These are phyloP conservation scores for Populus simonii DNA, from an alignment of 345 rosid genomes.

Conservation along the genomic window DNA sequence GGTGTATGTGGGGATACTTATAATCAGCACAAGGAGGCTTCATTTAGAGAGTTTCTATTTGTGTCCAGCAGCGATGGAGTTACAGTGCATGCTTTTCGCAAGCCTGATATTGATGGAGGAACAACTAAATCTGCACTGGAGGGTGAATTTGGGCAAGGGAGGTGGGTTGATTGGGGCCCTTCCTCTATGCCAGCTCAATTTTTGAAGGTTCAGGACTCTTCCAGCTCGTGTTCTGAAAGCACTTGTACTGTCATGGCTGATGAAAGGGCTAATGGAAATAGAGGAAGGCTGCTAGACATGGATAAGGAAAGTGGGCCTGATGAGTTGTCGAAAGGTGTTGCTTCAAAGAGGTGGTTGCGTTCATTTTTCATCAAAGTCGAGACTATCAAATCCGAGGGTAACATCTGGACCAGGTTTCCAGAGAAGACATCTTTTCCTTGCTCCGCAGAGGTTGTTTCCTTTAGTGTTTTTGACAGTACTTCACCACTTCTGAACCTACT, in stretches of 20 bases:
- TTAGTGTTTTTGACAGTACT: slow-evolving; percentile 50
- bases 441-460: slow-evolving; percentile 82
- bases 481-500: slow-evolving; percentile 42
- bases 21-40: slow-evolving; percentile 54
- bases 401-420: slow-evolving; percentile 63
- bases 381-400: slow-evolving; percentile 56
- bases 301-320: slow-evolving; percentile 23
- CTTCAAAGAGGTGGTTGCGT: slow-evolving; percentile 70
- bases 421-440: slow-evolving; percentile 59
- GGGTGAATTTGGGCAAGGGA: slow-evolving; percentile 54
- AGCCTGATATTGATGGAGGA: slow-evolving; percentile 34
- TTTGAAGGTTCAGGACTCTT: slow-evolving; percentile 20
- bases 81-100: slow-evolving; percentile 80
- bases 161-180: slow-evolving; percentile 97
- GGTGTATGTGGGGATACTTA: slow-evolving; percentile 76
- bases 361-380: slow-evolving; percentile 66
- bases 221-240: slow-evolving; percentile 27
- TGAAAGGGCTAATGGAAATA: slow-evolving; percentile 18
- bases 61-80: slow-evolving; percentile 62
- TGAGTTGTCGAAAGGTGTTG: slow-evolving; percentile 31
- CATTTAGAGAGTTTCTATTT: slow-evolving; percentile 75
- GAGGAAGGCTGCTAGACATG: slow-evolving; percentile 16
- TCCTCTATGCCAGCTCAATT: slow-evolving; percentile 22
- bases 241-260: slow-evolving; percentile 24
- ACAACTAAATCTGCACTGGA: slow-evolving; percentile 23